phyloP scores from a whole-genome alignment of 2,329 filamentous ascomycete species.

The Penicillium sp. region DNA sequence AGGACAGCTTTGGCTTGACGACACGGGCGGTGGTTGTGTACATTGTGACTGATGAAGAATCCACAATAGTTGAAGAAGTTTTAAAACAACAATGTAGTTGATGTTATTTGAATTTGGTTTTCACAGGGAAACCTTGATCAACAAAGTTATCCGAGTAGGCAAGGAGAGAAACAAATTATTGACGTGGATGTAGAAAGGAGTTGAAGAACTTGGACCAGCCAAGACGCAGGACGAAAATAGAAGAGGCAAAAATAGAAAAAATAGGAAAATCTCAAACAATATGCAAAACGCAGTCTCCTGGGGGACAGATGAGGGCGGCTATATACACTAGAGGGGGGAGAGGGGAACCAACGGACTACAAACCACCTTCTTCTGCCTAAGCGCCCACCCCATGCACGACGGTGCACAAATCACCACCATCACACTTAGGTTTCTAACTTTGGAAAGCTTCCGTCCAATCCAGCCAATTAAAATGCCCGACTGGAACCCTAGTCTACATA shows the following conservation, averaged over 20 bases:
- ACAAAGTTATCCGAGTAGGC: slow-evolving; percentile 28
- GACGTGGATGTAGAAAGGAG: slow-evolving; percentile 21
- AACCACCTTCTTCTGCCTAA: slow-evolving; percentile 10
- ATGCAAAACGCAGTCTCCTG: slow-evolving; percentile 16
- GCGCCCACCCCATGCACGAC: slow-evolving; percentile 25
- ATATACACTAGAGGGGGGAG: slow-evolving; percentile 29
- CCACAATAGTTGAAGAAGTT: background rate
- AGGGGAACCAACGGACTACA: slow-evolving; percentile 3
- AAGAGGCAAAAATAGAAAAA: slow-evolving; percentile 32
- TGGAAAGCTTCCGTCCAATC: background rate
- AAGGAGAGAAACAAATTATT: slow-evolving; percentile 17
- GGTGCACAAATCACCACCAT: slow-evolving; percentile 23
- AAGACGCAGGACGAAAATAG: slow-evolving; percentile 41
- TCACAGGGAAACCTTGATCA: slow-evolving; percentile 33
- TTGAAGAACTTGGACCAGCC: slow-evolving; percentile 45
- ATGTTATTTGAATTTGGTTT: slow-evolving; percentile 5
- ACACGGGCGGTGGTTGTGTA: slow-evolving; percentile 41
- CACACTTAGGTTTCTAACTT: slow-evolving; percentile 22
- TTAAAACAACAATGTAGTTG: slow-evolving; percentile 8
- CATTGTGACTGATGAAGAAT: slow-evolving; percentile 33
- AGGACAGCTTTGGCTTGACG: slow-evolving; percentile 48
- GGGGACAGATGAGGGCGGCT: slow-evolving; percentile 31
- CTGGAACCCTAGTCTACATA: background rate
- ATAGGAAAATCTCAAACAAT: slow-evolving; percentile 37
- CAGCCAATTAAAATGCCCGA: slow-evolving; percentile 8